Evolutionary conservation across 139 green algal genomes (phyloP).

Genomic region (Tetradesmus obliquus): DNA sequence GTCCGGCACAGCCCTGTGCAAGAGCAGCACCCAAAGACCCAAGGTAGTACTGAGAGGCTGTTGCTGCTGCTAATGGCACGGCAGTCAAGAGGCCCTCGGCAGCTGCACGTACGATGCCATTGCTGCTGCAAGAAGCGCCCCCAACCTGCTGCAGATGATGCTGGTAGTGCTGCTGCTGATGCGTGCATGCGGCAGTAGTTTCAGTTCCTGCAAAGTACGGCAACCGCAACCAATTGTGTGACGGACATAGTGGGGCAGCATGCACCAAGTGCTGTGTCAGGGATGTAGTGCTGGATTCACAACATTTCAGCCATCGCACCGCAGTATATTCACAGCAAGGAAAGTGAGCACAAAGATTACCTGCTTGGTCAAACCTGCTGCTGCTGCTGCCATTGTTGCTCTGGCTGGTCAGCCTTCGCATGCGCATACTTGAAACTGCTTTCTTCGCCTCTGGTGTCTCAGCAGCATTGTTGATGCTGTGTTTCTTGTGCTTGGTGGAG

Average conservation of each 20-base stretch:
- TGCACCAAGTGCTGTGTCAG: too few relatives aligned
- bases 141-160: not conserved
- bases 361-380: not conserved
- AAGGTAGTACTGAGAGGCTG: slow-evolving; percentile 30
- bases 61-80: not conserved
- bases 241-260: too few relatives aligned
- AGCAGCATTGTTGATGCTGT: not conserved
- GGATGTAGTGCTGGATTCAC: not conserved
- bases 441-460: not conserved
- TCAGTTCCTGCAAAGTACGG: not conserved
- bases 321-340: too few relatives aligned
- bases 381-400: not conserved
- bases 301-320: not conserved
- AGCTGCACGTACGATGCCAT: not conserved
- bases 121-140: not conserved
- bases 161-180: not conserved
- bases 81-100: not conserved
- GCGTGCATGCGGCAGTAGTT: not conserved
- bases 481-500: not conserved
- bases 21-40: not conserved
- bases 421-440: not conserved
- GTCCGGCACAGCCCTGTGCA: not conserved
- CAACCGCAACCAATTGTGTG: too few relatives aligned
- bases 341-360: not conserved
- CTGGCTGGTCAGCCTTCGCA: not conserved